Base-by-base conservation (phyloP, 164 flowering plant genomes). In the Stephania japonica region DNA sequence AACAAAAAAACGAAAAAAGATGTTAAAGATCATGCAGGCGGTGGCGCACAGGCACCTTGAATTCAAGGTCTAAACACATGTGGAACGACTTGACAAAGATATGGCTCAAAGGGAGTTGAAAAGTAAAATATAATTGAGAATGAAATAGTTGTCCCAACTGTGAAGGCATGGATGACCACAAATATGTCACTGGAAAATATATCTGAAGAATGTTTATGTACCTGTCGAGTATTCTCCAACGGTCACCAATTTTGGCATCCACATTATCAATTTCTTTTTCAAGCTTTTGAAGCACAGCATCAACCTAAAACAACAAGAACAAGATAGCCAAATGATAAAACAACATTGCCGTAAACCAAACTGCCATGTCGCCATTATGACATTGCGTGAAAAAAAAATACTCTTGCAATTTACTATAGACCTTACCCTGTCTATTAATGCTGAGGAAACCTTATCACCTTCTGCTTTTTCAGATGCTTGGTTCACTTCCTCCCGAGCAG, bases 141-240 rank as follows among this genome's bases (percentile, higher is more conserved):
- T 13, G 27, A 64, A 1, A 11, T 64, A 25, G 11, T 24, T 16
- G 49, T 13, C 12, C 12, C 12, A 44, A 13, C 49, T 44, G 49
- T 44, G 3, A 44, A 44, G 5, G n/a, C n/a, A n/a, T n/a, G n/a
- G n/a, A n/a, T n/a, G n/a, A n/a, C n/a, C n/a, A n/a, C n/a, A n/a
- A n/a, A n/a, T n/a, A n/a, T n/a, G n/a, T n/a, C n/a, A n/a, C n/a
- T n/a, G n/a, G n/a, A n/a, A n/a, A n/a, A n/a, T n/a, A n/a, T n/a
- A n/a, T n/a, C n/a, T n/a, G n/a, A n/a, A n/a, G n/a, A n/a, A n/a
- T 69, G 19, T 9, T 8, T 19, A 41, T 4, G 1, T 59, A 89
- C 98, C 97, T 89, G 85, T 94, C 98, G 78, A 94, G 97, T 69
- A 94, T 74, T 75, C 82, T 85, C 97, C 92, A 92, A 23, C 88